Evolutionary conservation across 2,329 filamentous ascomycete genomes (phyloP).

Genomic region (Hymenotorrendiella dingleyae): DNA sequence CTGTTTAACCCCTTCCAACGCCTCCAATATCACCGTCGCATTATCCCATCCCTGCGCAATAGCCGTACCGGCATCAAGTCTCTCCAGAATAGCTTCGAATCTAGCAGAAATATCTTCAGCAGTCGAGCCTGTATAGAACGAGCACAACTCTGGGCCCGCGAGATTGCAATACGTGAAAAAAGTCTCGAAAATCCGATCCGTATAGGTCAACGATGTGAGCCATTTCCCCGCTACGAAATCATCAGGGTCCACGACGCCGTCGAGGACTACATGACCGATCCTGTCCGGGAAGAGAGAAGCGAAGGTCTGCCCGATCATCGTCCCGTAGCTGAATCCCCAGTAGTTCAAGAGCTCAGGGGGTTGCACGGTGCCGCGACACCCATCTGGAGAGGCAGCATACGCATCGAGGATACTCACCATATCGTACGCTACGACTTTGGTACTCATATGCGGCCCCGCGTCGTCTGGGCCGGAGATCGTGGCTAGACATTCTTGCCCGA

Average conservation of each 20-base stretch:
- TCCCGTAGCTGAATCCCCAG: conserved; percentile 45
- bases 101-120: conserved; percentile 18
- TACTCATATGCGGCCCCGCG: conserved; percentile 32
- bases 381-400: conserved; percentile 17
- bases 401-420: conserved; percentile 30
- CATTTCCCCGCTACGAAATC: not conserved
- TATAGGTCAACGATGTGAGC: conserved; percentile 13
- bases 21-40: conserved; percentile 7
- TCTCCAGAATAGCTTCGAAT: conserved; percentile 15
- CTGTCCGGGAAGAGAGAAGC: conserved; percentile 37
- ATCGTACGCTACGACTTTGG: conserved; percentile 28
- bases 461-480: conserved; percentile 36
- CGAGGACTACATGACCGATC: conserved; percentile 35
- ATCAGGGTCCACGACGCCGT: conserved; percentile 21
- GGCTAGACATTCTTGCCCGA: conserved; percentile 40
- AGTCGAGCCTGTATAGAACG: conserved; percentile 19
- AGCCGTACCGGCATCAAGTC: conserved; percentile 11
- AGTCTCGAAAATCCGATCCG: conserved; percentile 19
- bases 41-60: conserved; percentile 15
- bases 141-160: conserved; percentile 29
- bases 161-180: conserved; percentile 26
- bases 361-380: not conserved
- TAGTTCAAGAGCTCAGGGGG: conserved; percentile 35
- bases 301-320: conserved; percentile 37
- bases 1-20: not conserved